Percentiles rank a stretch among this genome's conserved stretches.
Conservation (phyloP, 139 green algal genomes). For the Yamagishiella unicocca region DNA sequence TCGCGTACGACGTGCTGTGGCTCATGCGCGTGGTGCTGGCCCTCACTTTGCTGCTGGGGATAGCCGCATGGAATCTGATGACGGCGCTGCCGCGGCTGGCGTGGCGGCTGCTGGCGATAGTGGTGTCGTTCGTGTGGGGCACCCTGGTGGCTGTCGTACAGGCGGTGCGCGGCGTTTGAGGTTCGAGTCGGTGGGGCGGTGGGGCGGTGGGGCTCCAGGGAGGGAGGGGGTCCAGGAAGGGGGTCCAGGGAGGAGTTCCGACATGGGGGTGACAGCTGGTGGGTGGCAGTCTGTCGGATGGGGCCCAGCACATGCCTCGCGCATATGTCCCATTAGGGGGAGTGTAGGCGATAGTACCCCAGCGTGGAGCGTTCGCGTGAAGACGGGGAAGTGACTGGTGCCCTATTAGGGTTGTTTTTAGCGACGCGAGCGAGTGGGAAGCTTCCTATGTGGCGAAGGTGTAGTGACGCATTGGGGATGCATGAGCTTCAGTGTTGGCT, state of each 20-base stretch:
- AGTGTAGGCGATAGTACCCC: too few relatives aligned
- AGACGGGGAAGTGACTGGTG: too few relatives aligned
- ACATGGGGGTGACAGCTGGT: too few relatives aligned
- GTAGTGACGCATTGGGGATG: too few relatives aligned
- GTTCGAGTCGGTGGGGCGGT: background rate
- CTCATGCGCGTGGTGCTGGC: slow-evolving; percentile 9
- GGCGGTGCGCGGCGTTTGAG: slow-evolving; percentile 20
- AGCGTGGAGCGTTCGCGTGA: too few relatives aligned
- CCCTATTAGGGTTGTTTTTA: too few relatives aligned
- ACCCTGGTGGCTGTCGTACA: background rate
- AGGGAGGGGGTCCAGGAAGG: background rate
- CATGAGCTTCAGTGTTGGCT: too few relatives aligned
- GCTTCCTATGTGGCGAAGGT: too few relatives aligned
- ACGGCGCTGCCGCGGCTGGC: background rate
- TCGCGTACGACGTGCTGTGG: slow-evolving; percentile 33
- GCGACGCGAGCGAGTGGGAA: too few relatives aligned
- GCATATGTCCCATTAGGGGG: too few relatives aligned
- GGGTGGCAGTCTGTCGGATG: too few relatives aligned
- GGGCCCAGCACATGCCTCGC: too few relatives aligned
- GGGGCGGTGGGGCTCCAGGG: background rate
- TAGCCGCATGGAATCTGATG: background rate
- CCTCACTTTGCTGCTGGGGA: background rate
- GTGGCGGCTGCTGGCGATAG: background rate
- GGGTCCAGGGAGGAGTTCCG: background rate
- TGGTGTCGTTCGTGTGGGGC: background rate